Base-by-base conservation (phyloP, 805 yeast species). In the Kregervanrija fluxuum region DNA sequence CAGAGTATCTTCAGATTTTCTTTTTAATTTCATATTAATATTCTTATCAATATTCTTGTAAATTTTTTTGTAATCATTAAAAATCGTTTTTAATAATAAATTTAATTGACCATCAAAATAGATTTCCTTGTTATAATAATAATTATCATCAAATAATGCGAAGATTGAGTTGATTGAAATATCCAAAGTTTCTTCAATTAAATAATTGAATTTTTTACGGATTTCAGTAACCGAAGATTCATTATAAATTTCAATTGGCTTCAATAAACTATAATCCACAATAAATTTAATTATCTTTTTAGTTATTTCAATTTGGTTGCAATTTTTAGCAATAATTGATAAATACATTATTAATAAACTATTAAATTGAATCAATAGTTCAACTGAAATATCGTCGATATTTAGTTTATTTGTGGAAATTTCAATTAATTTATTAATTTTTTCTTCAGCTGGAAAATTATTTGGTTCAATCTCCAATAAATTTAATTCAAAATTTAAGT, bases 141-240 rank as follows among this genome's bases (percentile, higher is more conserved):
- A 83, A 33, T 74, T 74, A 64, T 93, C 98, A 11, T 85, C 85
- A 64, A 83, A 93, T 6, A 89, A 69, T 48, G 88, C 96, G 62
- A 79, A 87, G 5, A 89, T 55, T 2, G 77, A 67, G 54, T 86
- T 82, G 16, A 86, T 61, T 22, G 82, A 66, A 48, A 83, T 91
- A 35, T 79, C 61, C 5, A 79, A 41, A 6, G 57, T 49, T 30
- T 45, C 47, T 46, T 66, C 67, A 16, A 62, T 42, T 11, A 50
- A 33, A 32, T 54, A 55, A 4, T 51, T 48, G 34, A 48, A 52
- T 35, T 53, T 53, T 30, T 56, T 55, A 45, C 59, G 66, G 12
- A 56, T 45, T 41, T 58, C 39, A 31, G 6, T 32, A 12, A 38
- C 30, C 6, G 38, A 30, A 11, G 43, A 41, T n/a, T 40, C 33